Percentiles rank a stretch among this genome's conserved stretches.
These are phyloP conservation scores for Penicillium sp. DNA, from an alignment of 2,329 filamentous ascomycete genomes.

Conservation along the genomic window DNA sequence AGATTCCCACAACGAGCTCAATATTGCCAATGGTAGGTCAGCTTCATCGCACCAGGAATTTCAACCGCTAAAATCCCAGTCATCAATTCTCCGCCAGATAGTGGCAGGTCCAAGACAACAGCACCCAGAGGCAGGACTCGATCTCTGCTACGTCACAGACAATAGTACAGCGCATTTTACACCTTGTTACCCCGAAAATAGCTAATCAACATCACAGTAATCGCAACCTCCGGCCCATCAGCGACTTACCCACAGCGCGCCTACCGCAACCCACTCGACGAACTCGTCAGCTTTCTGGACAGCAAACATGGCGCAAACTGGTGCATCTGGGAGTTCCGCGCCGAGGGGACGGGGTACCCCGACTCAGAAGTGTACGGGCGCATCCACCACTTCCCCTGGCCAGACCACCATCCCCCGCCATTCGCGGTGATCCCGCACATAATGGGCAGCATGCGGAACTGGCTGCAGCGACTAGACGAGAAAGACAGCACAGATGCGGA, in stretches of 20 bases:
- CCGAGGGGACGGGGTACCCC: slow-evolving; percentile 92
- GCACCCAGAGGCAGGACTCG: slow-evolving; percentile 83
- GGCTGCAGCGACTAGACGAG: slow-evolving; percentile 56
- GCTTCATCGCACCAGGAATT: background rate
- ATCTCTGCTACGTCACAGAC: slow-evolving; percentile 93
- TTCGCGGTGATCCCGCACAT: slow-evolving; percentile 86
- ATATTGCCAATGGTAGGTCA: slow-evolving; percentile 1
- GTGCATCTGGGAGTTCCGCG: slow-evolving; percentile 97
- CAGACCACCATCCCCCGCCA: slow-evolving; percentile 94
- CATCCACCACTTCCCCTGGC: slow-evolving; percentile 91
- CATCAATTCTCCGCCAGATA: slow-evolving; percentile 81
- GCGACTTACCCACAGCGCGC: slow-evolving; percentile 86
- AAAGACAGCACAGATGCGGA: slow-evolving; percentile 26
- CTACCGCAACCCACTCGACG: slow-evolving; percentile 89
- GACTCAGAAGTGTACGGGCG: slow-evolving; percentile 83
- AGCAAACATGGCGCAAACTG: slow-evolving; percentile 77
- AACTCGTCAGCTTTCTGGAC: slow-evolving; percentile 84
- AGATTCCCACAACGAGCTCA: background rate
- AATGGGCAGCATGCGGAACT: slow-evolving; percentile 88
- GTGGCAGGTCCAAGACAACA: slow-evolving; percentile 81
- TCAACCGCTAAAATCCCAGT: slow-evolving; percentile 43
- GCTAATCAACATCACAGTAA: slow-evolving; percentile 42
- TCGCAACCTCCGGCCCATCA: slow-evolving; percentile 80
- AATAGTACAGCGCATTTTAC: slow-evolving; percentile 49
- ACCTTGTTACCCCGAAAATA: background rate